phyloP scores from a whole-genome alignment of 495 filamentous ascomycete species.

The Darksidea phi region DNA sequence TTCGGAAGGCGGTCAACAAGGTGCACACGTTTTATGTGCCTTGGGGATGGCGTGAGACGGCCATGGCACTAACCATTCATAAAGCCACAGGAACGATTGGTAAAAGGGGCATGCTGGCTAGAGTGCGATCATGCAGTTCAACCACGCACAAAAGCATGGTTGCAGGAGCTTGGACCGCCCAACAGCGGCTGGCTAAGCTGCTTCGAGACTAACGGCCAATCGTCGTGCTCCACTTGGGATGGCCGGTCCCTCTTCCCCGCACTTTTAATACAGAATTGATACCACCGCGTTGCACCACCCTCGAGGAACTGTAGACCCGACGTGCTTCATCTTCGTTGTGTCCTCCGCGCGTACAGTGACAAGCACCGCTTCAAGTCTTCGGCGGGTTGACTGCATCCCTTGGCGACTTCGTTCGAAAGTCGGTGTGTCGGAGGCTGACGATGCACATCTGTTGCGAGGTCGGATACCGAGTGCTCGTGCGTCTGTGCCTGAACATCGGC shows the following conservation, averaged over 20 bases:
- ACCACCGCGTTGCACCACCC: background rate
- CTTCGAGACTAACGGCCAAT: background rate
- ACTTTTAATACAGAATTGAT: constrained; percentile 9
- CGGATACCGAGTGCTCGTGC: constrained; percentile 22
- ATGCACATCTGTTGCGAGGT: constrained; percentile 10
- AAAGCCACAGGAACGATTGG: too few relatives aligned
- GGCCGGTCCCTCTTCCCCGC: constrained; percentile 7
- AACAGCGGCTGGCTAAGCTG: background rate
- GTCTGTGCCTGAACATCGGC: background rate
- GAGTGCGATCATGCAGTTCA: too few relatives aligned
- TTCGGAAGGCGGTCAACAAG: too few relatives aligned
- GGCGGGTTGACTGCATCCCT: too few relatives aligned
- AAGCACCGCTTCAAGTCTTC: background rate
- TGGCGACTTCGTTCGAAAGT: constrained; percentile 3
- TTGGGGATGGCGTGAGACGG: too few relatives aligned
- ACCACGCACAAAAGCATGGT: too few relatives aligned
- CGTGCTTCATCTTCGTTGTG: background rate
- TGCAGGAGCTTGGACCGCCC: too few relatives aligned
- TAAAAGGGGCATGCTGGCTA: too few relatives aligned
- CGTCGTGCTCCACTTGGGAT: background rate
- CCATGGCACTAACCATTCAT: too few relatives aligned
- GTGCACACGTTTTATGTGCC: too few relatives aligned
- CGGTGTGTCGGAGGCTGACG: constrained; percentile 16
- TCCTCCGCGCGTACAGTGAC: background rate
- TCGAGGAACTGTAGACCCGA: background rate